Base-by-base conservation (phyloP, 768 basidiomycete species). In the Leccinum aurantiacum region DNA sequence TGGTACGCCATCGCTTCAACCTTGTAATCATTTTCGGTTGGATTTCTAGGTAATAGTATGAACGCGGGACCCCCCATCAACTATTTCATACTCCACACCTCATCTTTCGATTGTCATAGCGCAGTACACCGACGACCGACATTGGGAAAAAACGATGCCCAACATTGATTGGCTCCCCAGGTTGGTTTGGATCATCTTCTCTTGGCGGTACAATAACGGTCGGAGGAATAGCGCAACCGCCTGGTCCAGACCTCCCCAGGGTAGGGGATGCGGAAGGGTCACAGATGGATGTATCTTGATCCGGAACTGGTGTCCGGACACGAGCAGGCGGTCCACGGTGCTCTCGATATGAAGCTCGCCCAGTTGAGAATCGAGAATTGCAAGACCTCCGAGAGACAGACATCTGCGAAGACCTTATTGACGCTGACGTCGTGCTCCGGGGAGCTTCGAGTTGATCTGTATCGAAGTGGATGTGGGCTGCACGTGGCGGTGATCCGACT, bases 271-370 rank as follows among this genome's bases (percentile, higher is more conserved):
- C 35, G 6, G 29, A 35, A 38, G 37, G 53, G 15, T 6, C n/a
- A 2, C 33, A 6, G 7, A 13, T 14, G 2, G 17, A 17, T 9
- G 5, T 13, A 37, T 24, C 24, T 50, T 31, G 52, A 25, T 50
- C 47, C 7, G 25, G 27, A 6, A n/a, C 47, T n/a, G 69, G 63
- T 0, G 56, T 60, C 35, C 62, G 64, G 47, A 27, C 31, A 19
- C 56, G 62, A 27, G 66, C 54, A 35, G 57, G 35, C 15, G 61
- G 57, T 7, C 67, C 72, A 24, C 2, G 64, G 46, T 72, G 57
- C 8, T 47, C 58, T 50, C 67, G 68, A 53, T 68, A 69, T 17
- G 70, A 68, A 1, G 60, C 53, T 33, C 68, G 68, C 10, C 68
- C 71, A 22, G n/a, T 22, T 3, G 71, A 69, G 19, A 25, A 56